phyloP scores from a whole-genome alignment of 2,329 filamentous ascomycete species.

The Diaporthe caulivora region DNA sequence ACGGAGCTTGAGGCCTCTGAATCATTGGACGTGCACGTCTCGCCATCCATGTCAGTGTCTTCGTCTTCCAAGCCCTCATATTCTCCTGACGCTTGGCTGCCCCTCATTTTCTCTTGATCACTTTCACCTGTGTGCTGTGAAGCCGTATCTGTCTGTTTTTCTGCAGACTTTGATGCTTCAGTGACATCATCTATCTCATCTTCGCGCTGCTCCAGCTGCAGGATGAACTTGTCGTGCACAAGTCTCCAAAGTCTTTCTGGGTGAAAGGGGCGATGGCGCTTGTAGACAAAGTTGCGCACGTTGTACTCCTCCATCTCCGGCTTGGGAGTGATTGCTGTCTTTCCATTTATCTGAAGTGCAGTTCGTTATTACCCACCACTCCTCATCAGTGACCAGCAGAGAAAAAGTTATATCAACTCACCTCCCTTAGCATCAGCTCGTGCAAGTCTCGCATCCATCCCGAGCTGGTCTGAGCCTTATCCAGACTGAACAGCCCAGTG shows the following conservation, averaged over 20 bases:
- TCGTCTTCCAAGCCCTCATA: slow-evolving; percentile 50
- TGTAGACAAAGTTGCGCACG: slow-evolving; percentile 79
- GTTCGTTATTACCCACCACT: background rate
- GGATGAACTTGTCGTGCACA: slow-evolving; percentile 63
- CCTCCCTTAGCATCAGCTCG: slow-evolving; percentile 73
- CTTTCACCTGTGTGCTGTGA: background rate
- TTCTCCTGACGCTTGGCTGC: background rate
- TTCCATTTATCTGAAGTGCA: slow-evolving; percentile 54
- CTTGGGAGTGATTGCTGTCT: slow-evolving; percentile 70
- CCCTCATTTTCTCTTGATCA: background rate
- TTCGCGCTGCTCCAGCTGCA: slow-evolving; percentile 59
- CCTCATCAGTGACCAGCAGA: background rate
- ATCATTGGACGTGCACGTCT: background rate
- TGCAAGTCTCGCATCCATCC: slow-evolving; percentile 80
- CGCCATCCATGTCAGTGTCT: slow-evolving; percentile 42
- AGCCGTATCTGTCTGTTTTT: background rate
- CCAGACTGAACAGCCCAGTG: slow-evolving; percentile 74
- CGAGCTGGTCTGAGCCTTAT: slow-evolving; percentile 72
- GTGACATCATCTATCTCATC: slow-evolving; percentile 46
- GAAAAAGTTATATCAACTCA: slow-evolving; percentile 50
- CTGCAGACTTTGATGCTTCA: background rate
- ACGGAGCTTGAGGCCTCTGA: slow-evolving; percentile 8
- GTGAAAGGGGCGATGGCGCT: slow-evolving; percentile 67
- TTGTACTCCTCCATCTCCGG: slow-evolving; percentile 81
- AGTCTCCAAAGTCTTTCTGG: slow-evolving; percentile 59